Evolutionary conservation across 371 early-diverging fungal species (phyloP).

Genomic region (Haplosporangium sp.): DNA sequence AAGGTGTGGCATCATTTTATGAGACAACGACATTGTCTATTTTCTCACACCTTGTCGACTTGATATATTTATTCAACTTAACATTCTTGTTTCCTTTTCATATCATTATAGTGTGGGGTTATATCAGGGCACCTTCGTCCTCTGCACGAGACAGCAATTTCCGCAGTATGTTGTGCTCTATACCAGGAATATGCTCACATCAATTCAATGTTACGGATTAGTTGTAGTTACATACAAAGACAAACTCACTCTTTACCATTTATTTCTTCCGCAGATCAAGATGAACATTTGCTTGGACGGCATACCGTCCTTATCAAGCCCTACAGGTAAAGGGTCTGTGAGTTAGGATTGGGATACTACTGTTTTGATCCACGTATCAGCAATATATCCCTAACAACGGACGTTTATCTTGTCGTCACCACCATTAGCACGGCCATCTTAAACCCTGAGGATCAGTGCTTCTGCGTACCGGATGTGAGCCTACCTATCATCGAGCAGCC

Average conservation of each 20-base stretch:
- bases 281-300: slow-evolving; percentile 45
- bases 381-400: too few relatives aligned
- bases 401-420: background rate
- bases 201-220: too few relatives aligned
- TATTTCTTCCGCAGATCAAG: slow-evolving; percentile 18
- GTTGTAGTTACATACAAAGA: background rate
- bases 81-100: background rate
- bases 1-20: slow-evolving; percentile 12
- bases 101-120: slow-evolving; percentile 28
- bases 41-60: background rate
- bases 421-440: slow-evolving; percentile 31
- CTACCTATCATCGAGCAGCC: slow-evolving; percentile 20
- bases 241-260: background rate
- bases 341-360: background rate
- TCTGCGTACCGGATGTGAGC: slow-evolving; percentile 28
- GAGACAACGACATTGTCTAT: too few relatives aligned
- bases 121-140: slow-evolving; percentile 23
- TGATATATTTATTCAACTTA: background rate
- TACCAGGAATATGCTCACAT: background rate
- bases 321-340: slow-evolving; percentile 23
- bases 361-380: background rate
- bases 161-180: slow-evolving; percentile 11
- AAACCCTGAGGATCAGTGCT: slow-evolving; percentile 38
- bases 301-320: slow-evolving; percentile 43
- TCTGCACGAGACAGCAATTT: slow-evolving; percentile 7